Percentiles rank a stretch among this genome's conserved stretches.
Conservation (phyloP, 2,329 filamentous ascomycete species). For the Pseudogymnoascus sp. region DNA sequence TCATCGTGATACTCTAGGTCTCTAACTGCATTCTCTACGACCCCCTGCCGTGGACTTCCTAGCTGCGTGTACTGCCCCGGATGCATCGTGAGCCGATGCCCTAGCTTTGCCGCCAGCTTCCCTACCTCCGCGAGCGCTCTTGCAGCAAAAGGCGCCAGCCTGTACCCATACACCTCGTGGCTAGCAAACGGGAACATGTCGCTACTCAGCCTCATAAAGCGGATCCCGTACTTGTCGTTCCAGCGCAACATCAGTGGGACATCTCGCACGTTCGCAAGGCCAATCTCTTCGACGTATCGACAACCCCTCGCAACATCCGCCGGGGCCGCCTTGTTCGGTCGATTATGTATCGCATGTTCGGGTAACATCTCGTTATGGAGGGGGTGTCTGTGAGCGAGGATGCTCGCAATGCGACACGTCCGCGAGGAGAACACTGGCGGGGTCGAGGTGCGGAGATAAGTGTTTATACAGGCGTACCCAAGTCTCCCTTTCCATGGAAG, state of each 20-base stretch:
- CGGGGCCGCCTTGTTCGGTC: constrained; percentile 67
- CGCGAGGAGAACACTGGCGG: constrained; percentile 85
- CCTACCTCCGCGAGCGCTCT: constrained; percentile 72
- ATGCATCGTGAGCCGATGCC: constrained; percentile 83
- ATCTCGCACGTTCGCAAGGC: constrained; percentile 76
- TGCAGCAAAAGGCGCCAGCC: constrained; percentile 73
- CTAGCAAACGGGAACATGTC: constrained; percentile 98
- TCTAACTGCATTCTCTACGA: constrained; percentile 69
- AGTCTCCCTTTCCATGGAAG: constrained; percentile 85
- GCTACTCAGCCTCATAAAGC: constrained; percentile 84
- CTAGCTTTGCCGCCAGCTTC: constrained; percentile 66
- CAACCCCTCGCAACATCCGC: constrained; percentile 62
- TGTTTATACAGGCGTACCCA: constrained; percentile 90
- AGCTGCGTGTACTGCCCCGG: constrained; percentile 91
- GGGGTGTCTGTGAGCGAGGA: constrained; percentile 81
- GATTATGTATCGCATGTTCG: constrained; percentile 77
- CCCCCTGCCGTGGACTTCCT: constrained; percentile 71
- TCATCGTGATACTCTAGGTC: constrained; percentile 88
- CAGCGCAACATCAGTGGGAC: constrained; percentile 80
- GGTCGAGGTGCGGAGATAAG: constrained; percentile 75
- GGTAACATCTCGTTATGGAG: constrained; percentile 68
- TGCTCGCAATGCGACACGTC: constrained; percentile 85
- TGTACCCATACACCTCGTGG: constrained; percentile 81
- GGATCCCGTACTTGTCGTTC: constrained; percentile 90
- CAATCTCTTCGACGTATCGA: constrained; percentile 68